A percentile compares a stretch with the other conserved stretches of the same genome.
Evolutionary conservation across 352 stramenopile species (phyloP).

Genomic region (Phytophthora sp.): DNA sequence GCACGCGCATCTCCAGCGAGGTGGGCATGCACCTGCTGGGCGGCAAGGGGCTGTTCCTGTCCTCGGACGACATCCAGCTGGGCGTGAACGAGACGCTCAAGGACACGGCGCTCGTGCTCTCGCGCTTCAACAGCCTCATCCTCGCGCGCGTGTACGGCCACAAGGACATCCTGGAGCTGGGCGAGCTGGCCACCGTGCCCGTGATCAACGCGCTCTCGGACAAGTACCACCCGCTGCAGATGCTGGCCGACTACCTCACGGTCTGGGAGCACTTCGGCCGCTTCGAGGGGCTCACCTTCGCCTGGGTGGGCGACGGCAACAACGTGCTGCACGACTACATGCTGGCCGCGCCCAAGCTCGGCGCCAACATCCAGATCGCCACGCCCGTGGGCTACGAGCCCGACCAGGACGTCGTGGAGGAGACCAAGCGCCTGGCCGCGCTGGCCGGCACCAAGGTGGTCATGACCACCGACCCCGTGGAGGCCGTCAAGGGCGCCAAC

Average conservation of each 20-base stretch:
- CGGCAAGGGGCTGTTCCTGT: slow-evolving; percentile 97
- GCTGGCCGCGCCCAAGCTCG: slow-evolving; percentile 88
- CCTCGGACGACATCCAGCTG: slow-evolving; percentile 97
- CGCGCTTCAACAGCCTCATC: slow-evolving; percentile 96
- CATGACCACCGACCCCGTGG: slow-evolving; percentile 90
- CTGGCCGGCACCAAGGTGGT: slow-evolving; percentile 72
- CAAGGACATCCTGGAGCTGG: slow-evolving; percentile 89
- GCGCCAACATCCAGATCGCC: slow-evolving; percentile 94
- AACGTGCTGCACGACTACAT: slow-evolving; percentile 98
- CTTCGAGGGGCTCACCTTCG: slow-evolving; percentile 92
- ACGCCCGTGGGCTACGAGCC: slow-evolving; percentile 94
- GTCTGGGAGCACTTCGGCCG: slow-evolving; percentile 90
- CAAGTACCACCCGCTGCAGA: slow-evolving; percentile 98
- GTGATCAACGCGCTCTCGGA: slow-evolving; percentile 99
- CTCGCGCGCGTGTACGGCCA: slow-evolving; percentile 96
- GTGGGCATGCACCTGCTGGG: slow-evolving; percentile 97
- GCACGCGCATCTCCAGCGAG: slow-evolving; percentile 94
- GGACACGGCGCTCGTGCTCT: slow-evolving; percentile 88
- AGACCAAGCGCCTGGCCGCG: slow-evolving; percentile 88
- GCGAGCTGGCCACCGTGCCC: slow-evolving; percentile 90
- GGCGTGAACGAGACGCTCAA: slow-evolving; percentile 98
- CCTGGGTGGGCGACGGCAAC: slow-evolving; percentile 98
- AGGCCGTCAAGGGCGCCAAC: slow-evolving; percentile 94
- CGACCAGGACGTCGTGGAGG: slow-evolving; percentile 89
- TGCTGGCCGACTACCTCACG: slow-evolving; percentile 97